These are phyloP conservation scores for Acorus gramineus DNA, from an alignment of 106 monocot species.

Conservation along the genomic window DNA sequence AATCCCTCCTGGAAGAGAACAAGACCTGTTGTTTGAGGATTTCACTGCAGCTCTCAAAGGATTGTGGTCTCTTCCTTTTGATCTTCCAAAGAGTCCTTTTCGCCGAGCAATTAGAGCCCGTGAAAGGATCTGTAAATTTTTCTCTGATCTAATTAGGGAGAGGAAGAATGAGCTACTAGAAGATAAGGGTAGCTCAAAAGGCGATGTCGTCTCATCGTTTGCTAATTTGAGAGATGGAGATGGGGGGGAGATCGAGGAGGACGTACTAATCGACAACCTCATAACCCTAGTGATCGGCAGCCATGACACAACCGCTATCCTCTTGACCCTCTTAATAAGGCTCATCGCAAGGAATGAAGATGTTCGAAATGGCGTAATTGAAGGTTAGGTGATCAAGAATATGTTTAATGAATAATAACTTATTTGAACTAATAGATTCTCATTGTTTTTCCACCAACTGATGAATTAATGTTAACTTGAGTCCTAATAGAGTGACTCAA, in stretches of 20 bases:
- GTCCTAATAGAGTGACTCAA: too few species aligned
- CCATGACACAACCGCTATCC: slow-evolving; percentile 11
- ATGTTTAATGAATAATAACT: too few species aligned
- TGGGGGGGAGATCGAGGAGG: not conserved
- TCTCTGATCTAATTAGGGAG: not conserved
- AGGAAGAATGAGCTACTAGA: slow-evolving; percentile 3
- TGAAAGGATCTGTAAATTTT: not conserved
- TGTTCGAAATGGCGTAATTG: not conserved
- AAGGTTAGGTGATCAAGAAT: too few species aligned
- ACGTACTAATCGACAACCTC: slow-evolving; percentile 3
- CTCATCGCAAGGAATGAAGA: slow-evolving; percentile 6
- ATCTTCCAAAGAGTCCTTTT: slow-evolving; percentile 5
- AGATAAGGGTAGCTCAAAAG: not conserved
- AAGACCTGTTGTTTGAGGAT: slow-evolving; percentile 1
- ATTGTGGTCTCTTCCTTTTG: slow-evolving; percentile 7
- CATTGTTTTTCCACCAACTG: too few species aligned
- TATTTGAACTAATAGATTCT: too few species aligned
- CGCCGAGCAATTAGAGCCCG: slow-evolving; percentile 1
- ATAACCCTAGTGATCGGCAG: slow-evolving; percentile 9
- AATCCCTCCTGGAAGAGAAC: slow-evolving; percentile 2
- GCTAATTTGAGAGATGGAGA: slow-evolving; percentile 2
- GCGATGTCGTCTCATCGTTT: not conserved
- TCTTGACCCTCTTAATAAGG: slow-evolving; percentile 5
- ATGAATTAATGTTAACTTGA: too few species aligned
- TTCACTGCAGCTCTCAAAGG: slow-evolving; percentile 6